Evolutionary conservation across 208 protist species (phyloP).

Genomic region (Leishmania gerbilli): DNA sequence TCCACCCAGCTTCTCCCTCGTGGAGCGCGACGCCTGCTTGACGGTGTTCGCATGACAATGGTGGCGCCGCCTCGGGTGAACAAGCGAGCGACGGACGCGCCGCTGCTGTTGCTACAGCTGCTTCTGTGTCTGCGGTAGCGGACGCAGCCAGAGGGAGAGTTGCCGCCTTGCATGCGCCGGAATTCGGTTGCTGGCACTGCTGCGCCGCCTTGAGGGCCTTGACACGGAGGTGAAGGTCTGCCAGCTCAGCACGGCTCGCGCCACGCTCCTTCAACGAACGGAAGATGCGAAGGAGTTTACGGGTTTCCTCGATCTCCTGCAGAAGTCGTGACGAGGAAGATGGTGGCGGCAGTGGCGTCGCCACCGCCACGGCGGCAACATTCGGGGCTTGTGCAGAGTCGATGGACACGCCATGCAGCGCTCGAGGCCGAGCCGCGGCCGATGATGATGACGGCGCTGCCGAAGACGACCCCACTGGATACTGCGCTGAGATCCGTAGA

Average conservation of each 20-base stretch:
- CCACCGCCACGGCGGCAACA: neutral
- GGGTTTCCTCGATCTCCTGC: constrained; percentile 42
- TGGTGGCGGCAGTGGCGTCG: neutral
- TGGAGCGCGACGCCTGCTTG: neutral
- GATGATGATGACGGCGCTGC: neutral
- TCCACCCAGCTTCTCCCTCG: neutral
- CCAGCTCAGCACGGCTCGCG: constrained; percentile 29
- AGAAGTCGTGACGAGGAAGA: constrained; percentile 30
- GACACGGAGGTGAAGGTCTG: constrained; percentile 31
- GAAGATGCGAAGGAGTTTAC: constrained; percentile 41
- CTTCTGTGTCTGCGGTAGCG: neutral
- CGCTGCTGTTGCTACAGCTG: neutral
- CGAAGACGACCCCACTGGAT: neutral
- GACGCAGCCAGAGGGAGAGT: neutral
- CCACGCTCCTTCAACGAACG: constrained; percentile 43
- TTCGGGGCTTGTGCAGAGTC: neutral
- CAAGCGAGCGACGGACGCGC: neutral
- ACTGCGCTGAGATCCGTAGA: neutral
- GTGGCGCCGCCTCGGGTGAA: neutral
- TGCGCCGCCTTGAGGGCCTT: constrained; percentile 24
- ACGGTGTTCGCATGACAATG: neutral
- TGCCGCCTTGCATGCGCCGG: neutral
- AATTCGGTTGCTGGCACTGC: neutral
- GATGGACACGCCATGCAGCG: neutral
- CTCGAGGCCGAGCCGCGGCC: neutral